Evolutionary conservation across 352 stramenopile species (phyloP).

Genomic region (Nothophytophthora sp.): DNA sequence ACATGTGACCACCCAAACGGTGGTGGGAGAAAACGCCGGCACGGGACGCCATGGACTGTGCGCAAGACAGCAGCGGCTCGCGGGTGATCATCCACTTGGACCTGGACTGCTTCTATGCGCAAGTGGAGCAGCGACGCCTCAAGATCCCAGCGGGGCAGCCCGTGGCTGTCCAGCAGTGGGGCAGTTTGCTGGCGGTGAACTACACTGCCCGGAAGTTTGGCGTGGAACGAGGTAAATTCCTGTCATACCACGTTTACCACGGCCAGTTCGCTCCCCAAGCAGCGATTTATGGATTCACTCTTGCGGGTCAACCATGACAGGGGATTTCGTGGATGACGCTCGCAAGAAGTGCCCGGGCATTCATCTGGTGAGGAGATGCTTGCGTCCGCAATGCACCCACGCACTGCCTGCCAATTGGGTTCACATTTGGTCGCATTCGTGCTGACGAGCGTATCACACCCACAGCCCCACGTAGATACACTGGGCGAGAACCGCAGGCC

Average conservation of each 20-base stretch:
- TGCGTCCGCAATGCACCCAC: no score
- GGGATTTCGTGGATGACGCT: slow-evolving; percentile 56
- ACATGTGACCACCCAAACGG: no score
- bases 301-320: slow-evolving; percentile 15
- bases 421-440: slow-evolving; percentile 10
- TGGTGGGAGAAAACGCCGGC: no score
- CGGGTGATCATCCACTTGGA: slow-evolving; percentile 86
- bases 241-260: not conserved
- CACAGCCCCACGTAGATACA: slow-evolving; percentile 82
- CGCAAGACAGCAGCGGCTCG: not conserved
- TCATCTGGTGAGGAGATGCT: slow-evolving; percentile 50
- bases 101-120: slow-evolving; percentile 89
- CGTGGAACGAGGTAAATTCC: slow-evolving; percentile 46
- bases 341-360: slow-evolving; percentile 80
- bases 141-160: slow-evolving; percentile 60
- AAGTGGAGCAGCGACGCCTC: slow-evolving; percentile 82
- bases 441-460: not conserved
- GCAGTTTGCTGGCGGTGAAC: slow-evolving; percentile 82
- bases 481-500: slow-evolving; percentile 74
- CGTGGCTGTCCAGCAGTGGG: slow-evolving; percentile 86
- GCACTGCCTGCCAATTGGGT: no score
- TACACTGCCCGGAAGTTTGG: slow-evolving; percentile 78
- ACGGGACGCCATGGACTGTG: no score
- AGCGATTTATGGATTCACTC: no score
- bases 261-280: no score